Conservation (phyloP, 2,329 filamentous ascomycete species). For the Tolypocladium amazonense region DNA sequence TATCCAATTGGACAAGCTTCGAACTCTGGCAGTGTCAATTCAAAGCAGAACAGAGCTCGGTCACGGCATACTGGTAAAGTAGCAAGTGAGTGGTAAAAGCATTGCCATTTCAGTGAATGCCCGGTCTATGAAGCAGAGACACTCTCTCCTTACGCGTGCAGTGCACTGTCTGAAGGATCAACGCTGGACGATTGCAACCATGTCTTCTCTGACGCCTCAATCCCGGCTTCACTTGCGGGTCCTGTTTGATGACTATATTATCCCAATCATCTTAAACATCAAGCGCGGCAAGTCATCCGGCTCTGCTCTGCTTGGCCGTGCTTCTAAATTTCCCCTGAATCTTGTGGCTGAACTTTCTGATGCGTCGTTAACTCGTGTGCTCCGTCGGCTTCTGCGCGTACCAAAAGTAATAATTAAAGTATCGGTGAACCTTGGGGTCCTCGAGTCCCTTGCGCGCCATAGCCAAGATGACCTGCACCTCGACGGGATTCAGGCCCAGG, state of each 20-base stretch:
- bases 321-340: not conserved
- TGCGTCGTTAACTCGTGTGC: not conserved
- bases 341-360: not conserved
- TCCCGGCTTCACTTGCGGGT: not conserved
- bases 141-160: too few relatives aligned
- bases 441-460: not conserved
- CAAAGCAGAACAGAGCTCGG: too few relatives aligned
- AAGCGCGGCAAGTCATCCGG: not conserved
- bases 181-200: not conserved
- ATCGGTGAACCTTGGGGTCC: not conserved
- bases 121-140: too few relatives aligned
- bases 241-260: not conserved
- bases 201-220: not conserved
- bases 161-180: not conserved
- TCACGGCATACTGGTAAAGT: too few relatives aligned
- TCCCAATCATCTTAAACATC: not conserved
- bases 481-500: not conserved
- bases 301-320: not conserved
- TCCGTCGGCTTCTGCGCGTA: not conserved
- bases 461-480: not conserved
- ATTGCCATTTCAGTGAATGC: too few relatives aligned
- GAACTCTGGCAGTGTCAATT: too few relatives aligned
- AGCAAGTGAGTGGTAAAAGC: too few relatives aligned
- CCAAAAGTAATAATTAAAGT: not conserved
- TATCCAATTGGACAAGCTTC: too few relatives aligned